Conservation (phyloP, 768 basidiomycete species). For the Calvatia gigantea region DNA sequence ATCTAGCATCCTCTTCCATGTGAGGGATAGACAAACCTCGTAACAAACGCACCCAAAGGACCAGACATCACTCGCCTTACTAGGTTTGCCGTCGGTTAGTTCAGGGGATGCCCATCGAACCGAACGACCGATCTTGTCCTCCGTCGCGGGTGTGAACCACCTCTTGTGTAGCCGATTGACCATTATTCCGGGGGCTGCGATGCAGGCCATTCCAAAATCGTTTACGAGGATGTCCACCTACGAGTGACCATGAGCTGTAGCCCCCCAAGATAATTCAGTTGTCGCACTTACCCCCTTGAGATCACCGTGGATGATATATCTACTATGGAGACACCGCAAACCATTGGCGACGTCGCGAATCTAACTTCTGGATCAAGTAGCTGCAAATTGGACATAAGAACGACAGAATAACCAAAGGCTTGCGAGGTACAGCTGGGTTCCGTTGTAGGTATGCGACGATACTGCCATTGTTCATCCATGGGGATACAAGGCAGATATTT, state of each 20-base stretch:
- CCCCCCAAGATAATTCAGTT: not conserved
- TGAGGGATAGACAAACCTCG: conserved; percentile 9
- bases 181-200: conserved; percentile 14
- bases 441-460: conserved; percentile 1
- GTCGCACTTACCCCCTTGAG: conserved; percentile 11
- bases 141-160: not conserved
- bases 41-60: conserved; percentile 15
- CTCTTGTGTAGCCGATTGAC: conserved; percentile 1
- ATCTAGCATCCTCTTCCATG: not conserved
- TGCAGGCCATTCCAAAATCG: conserved; percentile 6
- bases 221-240: conserved; percentile 14
- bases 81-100: not conserved
- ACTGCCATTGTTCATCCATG: conserved; percentile 16
- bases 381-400: too few species aligned
- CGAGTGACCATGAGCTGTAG: not conserved
- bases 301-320: conserved; percentile 14
- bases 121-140: not conserved
- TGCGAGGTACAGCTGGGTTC: not conserved
- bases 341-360: conserved; percentile 10
- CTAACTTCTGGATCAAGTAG: not conserved
- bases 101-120: conserved; percentile 18
- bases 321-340: conserved; percentile 11
- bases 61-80: conserved; percentile 13
- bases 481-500: conserved; percentile 10
- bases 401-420: not conserved